phyloP scores from a whole-genome alignment of 192 early-diverging fungal species.

The Coemansia sp. region DNA sequence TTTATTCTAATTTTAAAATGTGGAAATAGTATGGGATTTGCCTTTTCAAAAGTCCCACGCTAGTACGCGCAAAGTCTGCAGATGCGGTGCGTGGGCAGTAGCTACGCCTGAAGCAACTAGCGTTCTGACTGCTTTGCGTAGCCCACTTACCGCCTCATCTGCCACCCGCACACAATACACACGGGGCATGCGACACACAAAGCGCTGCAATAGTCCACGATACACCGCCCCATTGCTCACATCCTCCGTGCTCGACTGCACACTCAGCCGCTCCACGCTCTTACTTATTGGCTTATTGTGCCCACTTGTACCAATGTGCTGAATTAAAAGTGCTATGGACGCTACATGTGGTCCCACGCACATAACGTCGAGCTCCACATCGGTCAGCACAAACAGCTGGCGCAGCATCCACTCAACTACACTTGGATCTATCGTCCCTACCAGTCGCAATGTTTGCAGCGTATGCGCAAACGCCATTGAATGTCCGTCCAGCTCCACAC shows the following conservation, averaged over 20 bases:
- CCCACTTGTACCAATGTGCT: not conserved
- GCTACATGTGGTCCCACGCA: not conserved
- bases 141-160: not conserved
- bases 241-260: too few species aligned
- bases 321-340: conserved; percentile 14
- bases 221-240: not conserved
- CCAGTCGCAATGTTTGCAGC: not conserved
- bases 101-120: conserved; percentile 1
- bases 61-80: not conserved
- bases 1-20: too few species aligned
- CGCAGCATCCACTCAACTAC: not conserved
- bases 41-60: not conserved
- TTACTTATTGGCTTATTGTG: not conserved
- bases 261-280: too few species aligned
- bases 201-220: not conserved
- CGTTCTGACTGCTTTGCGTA: conserved; percentile 10
- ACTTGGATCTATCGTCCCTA: not conserved
- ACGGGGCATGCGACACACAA: conserved; percentile 11
- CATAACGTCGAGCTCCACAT: not conserved
- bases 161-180: not conserved
- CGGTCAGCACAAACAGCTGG: not conserved
- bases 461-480: not conserved
- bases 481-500: not conserved
- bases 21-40: too few species aligned
- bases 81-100: not conserved